These are phyloP conservation scores for Backusella liffmaniae DNA, from an alignment of 192 early-diverging fungal genomes.

Conservation along the genomic window DNA sequence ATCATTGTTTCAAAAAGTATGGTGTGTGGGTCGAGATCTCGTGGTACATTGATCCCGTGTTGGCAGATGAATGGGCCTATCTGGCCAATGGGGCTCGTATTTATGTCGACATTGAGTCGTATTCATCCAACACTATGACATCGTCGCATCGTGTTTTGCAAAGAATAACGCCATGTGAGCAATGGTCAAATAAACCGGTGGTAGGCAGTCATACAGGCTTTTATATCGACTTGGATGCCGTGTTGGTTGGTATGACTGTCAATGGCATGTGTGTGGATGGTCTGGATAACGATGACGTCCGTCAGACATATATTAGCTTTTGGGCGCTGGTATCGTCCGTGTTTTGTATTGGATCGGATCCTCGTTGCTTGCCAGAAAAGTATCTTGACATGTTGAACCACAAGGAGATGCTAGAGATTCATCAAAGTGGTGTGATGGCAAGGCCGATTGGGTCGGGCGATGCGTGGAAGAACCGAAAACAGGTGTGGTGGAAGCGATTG, in stretches of 20 bases:
- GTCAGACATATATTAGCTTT: slow-evolving; percentile 30
- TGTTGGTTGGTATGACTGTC: slow-evolving; percentile 31
- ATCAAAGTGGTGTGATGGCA: slow-evolving; percentile 34
- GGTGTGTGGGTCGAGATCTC: slow-evolving; percentile 37
- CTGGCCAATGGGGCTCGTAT: slow-evolving; percentile 29
- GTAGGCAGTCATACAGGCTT: slow-evolving; percentile 25
- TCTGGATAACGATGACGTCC: slow-evolving; percentile 30
- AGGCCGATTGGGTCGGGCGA: slow-evolving; percentile 22
- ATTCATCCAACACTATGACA: slow-evolving; percentile 32
- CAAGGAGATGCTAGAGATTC: slow-evolving; percentile 28
- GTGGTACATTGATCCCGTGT: slow-evolving; percentile 30
- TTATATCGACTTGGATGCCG: slow-evolving; percentile 32
- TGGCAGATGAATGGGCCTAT: slow-evolving; percentile 28
- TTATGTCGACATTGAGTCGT: slow-evolving; percentile 37
- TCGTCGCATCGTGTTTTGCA: slow-evolving; percentile 28
- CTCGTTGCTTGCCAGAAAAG: slow-evolving; percentile 26
- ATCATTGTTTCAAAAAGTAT: slow-evolving; percentile 17
- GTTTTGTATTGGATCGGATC: slow-evolving; percentile 36
- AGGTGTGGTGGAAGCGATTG: slow-evolving; percentile 33
- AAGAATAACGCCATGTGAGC: slow-evolving; percentile 15
- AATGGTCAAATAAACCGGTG: slow-evolving; percentile 20
- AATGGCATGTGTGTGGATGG: slow-evolving; percentile 32
- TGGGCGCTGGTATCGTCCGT: slow-evolving; percentile 35
- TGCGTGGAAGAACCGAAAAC: slow-evolving; percentile 29
- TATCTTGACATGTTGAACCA: slow-evolving; percentile 28